These are phyloP conservation scores for Pyrenophora graminea DNA, from an alignment of 2,329 filamentous ascomycete species.

Conservation along the genomic window DNA sequence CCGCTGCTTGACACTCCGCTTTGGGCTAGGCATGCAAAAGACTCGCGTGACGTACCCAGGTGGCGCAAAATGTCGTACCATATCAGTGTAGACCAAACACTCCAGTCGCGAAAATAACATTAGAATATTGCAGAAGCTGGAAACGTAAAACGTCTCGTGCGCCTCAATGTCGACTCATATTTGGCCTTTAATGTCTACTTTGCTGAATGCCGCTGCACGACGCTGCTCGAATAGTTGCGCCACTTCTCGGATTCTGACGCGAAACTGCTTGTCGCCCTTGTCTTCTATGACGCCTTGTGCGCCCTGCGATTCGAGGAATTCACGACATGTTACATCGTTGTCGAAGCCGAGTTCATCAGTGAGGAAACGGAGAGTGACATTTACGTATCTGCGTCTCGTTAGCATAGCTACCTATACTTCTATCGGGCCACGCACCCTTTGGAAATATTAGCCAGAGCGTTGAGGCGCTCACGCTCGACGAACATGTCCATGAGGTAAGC, in stretches of 20 bases:
- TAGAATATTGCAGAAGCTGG: constrained; percentile 6
- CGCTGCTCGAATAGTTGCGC: constrained; percentile 71
- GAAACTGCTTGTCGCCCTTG: constrained; percentile 58
- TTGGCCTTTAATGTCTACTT: constrained; percentile 96
- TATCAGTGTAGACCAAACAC: constrained; percentile 15
- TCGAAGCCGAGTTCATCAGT: constrained; percentile 97
- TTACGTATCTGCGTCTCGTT: constrained; percentile 77
- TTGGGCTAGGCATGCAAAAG: neutral
- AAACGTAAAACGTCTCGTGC: constrained; percentile 8
- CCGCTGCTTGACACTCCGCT: constrained; percentile 24
- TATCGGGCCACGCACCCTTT: constrained; percentile 72
- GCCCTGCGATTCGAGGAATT: constrained; percentile 84
- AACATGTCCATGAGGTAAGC: constrained; percentile 99
- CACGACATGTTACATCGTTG: constrained; percentile 84
- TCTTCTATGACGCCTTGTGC: constrained; percentile 78
- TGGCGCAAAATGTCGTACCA: constrained; percentile 30
- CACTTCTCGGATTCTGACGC: constrained; percentile 65
- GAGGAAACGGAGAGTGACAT: constrained; percentile 84
- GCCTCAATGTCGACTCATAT: constrained; percentile 64
- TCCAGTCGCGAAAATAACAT: constrained; percentile 8
- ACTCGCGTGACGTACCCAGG: constrained; percentile 26
- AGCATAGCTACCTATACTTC: constrained; percentile 43
- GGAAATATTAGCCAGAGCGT: constrained; percentile 88
- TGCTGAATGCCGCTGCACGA: constrained; percentile 74
- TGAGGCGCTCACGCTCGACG: constrained; percentile 87